Conservation (phyloP, 208 protist species). For the Trypanosoma melophagium region DNA sequence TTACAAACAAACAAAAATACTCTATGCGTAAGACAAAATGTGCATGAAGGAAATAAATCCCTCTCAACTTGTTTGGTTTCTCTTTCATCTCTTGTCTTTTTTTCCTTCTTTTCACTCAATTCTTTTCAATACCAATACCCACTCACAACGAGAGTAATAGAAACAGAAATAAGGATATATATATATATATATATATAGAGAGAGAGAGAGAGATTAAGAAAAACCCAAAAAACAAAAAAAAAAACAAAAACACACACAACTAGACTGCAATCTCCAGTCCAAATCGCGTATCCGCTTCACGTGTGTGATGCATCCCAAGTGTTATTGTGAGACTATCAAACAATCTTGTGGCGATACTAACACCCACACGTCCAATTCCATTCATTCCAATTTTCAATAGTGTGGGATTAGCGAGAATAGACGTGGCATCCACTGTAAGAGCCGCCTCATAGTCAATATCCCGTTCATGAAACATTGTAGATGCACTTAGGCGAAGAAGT, state of each 20-base stretch:
- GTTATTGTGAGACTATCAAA: constrained; percentile 52
- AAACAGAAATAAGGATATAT: constrained; percentile 5
- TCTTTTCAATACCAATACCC: not conserved
- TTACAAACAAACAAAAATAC: no score
- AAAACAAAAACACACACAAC: not conserved
- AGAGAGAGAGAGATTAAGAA: not conserved
- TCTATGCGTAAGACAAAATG: not conserved
- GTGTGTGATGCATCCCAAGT: constrained; percentile 58
- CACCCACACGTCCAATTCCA: constrained; percentile 51
- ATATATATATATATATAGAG: constrained; percentile 2
- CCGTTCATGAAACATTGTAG: constrained; percentile 72
- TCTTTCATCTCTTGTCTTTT: no score
- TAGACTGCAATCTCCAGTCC: constrained; percentile 71
- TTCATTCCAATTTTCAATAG: constrained; percentile 71
- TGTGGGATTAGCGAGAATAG: constrained; percentile 59
- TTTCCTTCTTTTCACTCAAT: not conserved
- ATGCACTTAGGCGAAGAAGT: constrained; percentile 62
- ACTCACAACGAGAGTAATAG: not conserved
- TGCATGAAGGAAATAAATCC: not conserved
- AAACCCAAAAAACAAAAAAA: not conserved
- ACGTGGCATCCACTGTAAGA: constrained; percentile 52
- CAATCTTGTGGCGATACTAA: constrained; percentile 67
- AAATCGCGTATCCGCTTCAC: constrained; percentile 52
- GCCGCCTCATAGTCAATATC: constrained; percentile 63
- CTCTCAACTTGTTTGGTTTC: not conserved